phyloP scores from a whole-genome alignment of 2,329 filamentous ascomycete species.

The Trichoderma asperellum region DNA sequence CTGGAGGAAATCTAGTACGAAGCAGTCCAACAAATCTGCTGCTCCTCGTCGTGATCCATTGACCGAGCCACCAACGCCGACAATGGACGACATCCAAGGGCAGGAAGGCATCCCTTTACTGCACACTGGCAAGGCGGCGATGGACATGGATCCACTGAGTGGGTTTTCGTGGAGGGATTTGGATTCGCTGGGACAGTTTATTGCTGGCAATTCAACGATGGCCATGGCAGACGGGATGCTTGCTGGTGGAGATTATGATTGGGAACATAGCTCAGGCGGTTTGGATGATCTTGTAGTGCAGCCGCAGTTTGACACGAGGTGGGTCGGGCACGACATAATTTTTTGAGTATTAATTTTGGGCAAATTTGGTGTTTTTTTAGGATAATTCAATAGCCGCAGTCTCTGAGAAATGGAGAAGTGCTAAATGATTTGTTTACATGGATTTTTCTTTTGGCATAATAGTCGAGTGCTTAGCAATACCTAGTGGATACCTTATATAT shows the following conservation, averaged over 20 bases:
- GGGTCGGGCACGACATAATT: conserved; percentile 7
- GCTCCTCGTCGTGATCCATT: neutral
- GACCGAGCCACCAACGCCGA: neutral
- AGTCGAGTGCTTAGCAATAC: neutral
- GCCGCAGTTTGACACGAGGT: conserved; percentile 11
- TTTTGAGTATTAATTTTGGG: neutral
- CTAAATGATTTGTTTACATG: neutral
- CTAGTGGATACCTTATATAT: too few relatives aligned
- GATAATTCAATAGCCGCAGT: neutral
- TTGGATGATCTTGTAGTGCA: conserved; percentile 5
- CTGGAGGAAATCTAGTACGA: conserved; percentile 3
- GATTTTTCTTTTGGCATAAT: neutral
- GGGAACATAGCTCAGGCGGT: conserved; percentile 2
- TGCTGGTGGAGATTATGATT: conserved; percentile 3
- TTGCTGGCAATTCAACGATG: conserved; percentile 6
- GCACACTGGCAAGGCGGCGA: neutral
- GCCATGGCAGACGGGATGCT: conserved; percentile 8
- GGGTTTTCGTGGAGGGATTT: conserved; percentile 9
- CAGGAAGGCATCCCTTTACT: neutral
- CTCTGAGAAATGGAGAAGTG: neutral
- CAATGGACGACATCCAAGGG: neutral
- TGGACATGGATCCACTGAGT: conserved; percentile 11
- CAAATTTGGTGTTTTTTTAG: neutral
- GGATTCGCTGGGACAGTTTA: conserved; percentile 11
- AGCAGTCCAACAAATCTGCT: neutral